Conservation (phyloP, 345 rosid genomes). For the Psidium friedrichsthalianum region DNA sequence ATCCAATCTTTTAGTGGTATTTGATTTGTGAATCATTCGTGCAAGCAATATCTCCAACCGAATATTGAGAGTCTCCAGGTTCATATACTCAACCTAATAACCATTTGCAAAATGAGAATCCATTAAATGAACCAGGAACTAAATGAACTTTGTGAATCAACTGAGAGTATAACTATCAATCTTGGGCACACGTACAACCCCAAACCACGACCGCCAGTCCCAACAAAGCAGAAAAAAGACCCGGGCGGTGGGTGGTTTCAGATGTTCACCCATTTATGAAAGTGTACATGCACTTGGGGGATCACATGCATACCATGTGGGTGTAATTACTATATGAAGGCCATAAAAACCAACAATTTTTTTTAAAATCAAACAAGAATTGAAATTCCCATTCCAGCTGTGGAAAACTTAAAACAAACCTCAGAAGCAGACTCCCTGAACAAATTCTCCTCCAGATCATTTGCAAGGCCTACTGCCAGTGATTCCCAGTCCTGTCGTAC, state of each 20-base stretch:
- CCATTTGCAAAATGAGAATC: not conserved
- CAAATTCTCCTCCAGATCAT: conserved; percentile 2
- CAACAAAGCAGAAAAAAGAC: not conserved
- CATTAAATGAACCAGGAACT: not conserved
- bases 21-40: not conserved
- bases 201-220: not conserved
- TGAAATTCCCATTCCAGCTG: not conserved
- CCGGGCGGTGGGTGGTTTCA: not conserved
- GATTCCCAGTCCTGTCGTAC: not conserved
- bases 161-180: not conserved
- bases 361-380: not conserved
- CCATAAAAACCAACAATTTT: not conserved
- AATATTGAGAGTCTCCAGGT: conserved; percentile 4
- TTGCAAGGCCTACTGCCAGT: not conserved
- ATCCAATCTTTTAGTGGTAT: not conserved
- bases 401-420: not conserved
- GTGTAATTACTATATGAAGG: not conserved
- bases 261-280: not conserved
- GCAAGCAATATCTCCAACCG: conserved; percentile 6
- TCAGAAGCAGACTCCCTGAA: conserved; percentile 1
- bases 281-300: not conserved
- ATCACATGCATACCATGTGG: not conserved
- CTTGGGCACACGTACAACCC: not conserved
- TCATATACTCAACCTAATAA: conserved; percentile 14
- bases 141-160: not conserved